Percentiles rank a stretch among this genome's conserved stretches.
These are phyloP conservation scores for Sporothrix humicola DNA, from an alignment of 2,329 filamentous ascomycete genomes.

Conservation along the genomic window DNA sequence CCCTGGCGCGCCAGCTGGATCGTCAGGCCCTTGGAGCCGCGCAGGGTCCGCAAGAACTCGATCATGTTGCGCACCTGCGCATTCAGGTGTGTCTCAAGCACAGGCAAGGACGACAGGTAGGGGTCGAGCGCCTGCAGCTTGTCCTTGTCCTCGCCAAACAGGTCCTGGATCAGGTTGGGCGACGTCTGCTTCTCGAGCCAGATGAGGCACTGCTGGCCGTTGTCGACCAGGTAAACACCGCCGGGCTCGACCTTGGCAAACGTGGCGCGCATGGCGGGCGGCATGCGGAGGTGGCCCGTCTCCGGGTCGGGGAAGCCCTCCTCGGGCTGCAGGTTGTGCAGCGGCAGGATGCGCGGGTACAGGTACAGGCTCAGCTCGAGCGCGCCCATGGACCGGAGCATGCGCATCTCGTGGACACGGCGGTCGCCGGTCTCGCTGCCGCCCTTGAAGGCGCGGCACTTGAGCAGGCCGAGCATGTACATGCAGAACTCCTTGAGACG, in stretches of 20 bases:
- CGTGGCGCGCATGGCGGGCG: conserved; percentile 77
- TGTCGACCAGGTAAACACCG: conserved; percentile 92
- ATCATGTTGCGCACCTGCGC: conserved; percentile 93
- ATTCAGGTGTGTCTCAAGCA: conserved; percentile 90
- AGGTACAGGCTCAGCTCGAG: conserved; percentile 88
- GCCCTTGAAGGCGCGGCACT: conserved; percentile 91
- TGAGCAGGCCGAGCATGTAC: conserved; percentile 90
- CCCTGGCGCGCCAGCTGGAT: conserved; percentile 92
- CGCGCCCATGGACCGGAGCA: conserved; percentile 86
- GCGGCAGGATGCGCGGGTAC: conserved; percentile 88
- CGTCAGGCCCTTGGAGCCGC: conserved; percentile 85
- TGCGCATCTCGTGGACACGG: conserved; percentile 86
- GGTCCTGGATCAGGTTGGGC: conserved; percentile 85
- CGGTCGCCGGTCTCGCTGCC: conserved; percentile 90
- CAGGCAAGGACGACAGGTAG: conserved; percentile 77
- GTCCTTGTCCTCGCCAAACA: conserved; percentile 79
- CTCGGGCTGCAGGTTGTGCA: conserved; percentile 85
- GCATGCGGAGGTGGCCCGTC: conserved; percentile 85
- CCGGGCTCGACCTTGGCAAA: conserved; percentile 90
- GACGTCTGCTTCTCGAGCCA: conserved; percentile 95
- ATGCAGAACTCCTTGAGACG: conserved; percentile 95
- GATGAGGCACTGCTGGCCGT: conserved; percentile 87
- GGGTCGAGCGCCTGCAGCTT: conserved; percentile 79
- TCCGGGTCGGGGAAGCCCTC: conserved; percentile 91
- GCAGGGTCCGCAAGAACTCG: conserved; percentile 78